Percentiles rank a stretch among this genome's conserved stretches.
These are phyloP conservation scores for Boletus vermiculosoides DNA, from an alignment of 768 basidiomycete species.

Conservation along the genomic window DNA sequence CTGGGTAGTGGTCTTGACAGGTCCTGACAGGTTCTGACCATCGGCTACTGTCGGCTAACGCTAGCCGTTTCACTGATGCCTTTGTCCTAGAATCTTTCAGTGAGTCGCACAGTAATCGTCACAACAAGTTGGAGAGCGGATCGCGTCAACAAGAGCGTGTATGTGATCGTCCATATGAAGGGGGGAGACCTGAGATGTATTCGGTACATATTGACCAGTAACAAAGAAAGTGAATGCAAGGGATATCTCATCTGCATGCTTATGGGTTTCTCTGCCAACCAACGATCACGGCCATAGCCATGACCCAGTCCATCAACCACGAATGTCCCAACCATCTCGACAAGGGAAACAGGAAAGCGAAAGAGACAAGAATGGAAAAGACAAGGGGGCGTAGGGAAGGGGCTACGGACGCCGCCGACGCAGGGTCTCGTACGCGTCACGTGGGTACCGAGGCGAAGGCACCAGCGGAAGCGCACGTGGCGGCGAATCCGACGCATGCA, in stretches of 20 bases:
- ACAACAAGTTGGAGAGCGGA: too few species aligned
- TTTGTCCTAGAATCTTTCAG: too few species aligned
- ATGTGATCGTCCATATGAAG: background rate
- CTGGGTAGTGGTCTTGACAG: too few species aligned
- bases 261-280: background rate
- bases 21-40: too few species aligned
- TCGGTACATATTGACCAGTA: background rate
- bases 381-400: too few species aligned
- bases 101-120: too few species aligned
- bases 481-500: background rate
- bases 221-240: background rate
- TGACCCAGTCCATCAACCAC: slow-evolving; percentile 30
- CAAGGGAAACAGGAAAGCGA: background rate
- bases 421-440: slow-evolving; percentile 7
- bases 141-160: too few species aligned
- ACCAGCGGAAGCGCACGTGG: background rate
- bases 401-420: slow-evolving; percentile 10
- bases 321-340: background rate
- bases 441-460: background rate
- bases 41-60: too few species aligned
- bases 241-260: slow-evolving; percentile 10
- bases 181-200: background rate
- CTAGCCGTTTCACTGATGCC: too few species aligned
- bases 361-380: background rate
- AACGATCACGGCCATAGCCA: background rate